These are phyloP conservation scores for Schizophyllum commune DNA, from an alignment of 1,284 basidiomycete genomes.

Conservation along the genomic window DNA sequence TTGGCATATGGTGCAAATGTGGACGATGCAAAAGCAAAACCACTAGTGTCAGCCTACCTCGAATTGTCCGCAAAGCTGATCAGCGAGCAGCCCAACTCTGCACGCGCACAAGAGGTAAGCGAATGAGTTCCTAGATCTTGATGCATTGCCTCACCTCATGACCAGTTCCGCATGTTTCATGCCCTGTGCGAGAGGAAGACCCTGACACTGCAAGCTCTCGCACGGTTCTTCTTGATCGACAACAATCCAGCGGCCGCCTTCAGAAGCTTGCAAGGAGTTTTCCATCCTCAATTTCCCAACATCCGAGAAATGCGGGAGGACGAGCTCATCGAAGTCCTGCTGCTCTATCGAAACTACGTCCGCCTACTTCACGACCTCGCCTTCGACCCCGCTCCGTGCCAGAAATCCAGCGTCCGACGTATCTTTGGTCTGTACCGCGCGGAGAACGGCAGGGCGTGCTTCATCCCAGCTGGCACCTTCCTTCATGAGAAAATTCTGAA, in stretches of 20 bases:
- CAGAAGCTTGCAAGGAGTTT: constrained; percentile 36
- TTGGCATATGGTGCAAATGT: constrained; percentile 20
- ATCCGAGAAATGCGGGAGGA: constrained; percentile 9
- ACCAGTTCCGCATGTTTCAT: constrained; percentile 34
- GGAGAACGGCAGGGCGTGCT: constrained; percentile 15
- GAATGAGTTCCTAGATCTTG: no score
- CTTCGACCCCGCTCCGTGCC: constrained; percentile 19
- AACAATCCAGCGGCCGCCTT: constrained; percentile 27
- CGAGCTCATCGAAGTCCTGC: constrained; percentile 24
- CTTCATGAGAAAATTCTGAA: constrained; percentile 11
- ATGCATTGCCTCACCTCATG: neutral
- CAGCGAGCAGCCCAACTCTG: constrained; percentile 22
- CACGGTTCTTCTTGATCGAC: constrained; percentile 16
- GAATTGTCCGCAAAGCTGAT: constrained; percentile 14
- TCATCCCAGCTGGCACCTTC: constrained; percentile 16
- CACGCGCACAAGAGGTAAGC: neutral
- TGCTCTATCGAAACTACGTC: constrained; percentile 28
- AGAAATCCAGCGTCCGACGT: constrained; percentile 17
- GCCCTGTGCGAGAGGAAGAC: constrained; percentile 22
- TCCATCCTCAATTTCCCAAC: constrained; percentile 14
- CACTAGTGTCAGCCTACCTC: constrained; percentile 16
- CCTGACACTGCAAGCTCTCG: constrained; percentile 19
- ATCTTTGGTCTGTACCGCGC: constrained; percentile 31
- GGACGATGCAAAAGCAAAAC: constrained; percentile 5
- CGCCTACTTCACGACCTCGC: constrained; percentile 24